Base-by-base conservation (phyloP, 352 stramenopile species). In the Pythium rishiriense region DNA sequence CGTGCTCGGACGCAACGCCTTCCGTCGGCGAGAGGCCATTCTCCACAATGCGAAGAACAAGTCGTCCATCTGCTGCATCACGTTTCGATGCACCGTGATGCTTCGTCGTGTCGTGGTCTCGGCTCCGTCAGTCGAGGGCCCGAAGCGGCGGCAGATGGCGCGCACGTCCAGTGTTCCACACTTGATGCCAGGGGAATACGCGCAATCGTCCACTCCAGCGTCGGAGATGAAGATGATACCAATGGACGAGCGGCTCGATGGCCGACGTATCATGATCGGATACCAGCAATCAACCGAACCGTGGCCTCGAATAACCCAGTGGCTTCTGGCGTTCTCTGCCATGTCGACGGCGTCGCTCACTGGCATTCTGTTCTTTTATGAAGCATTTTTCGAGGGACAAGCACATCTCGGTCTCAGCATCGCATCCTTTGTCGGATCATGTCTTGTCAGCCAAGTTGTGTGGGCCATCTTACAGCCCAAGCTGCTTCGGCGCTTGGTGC, bases 1-100 rank as follows among this genome's bases (percentile, higher is more conserved):
- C 17, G 59, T 76, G 3, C 59, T 74, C 43, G 25, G 48, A 1
- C 52, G 72, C 3, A 76, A 71, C 19, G 66, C 54, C 1, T 76
- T 66, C 42, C 59, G 72, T 6, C 62, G 65, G 22, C 43, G 63
- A 33, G 41, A 19, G 10, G 52, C 61, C 0, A 22, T 52, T 0
- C 66, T 60, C 12, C 51, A 54, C 37, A 37, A 52, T 10, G 54
- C n/a, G 5, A 35, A 43, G 12, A 62, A 72, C 49, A 37, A 51
- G 6, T 58, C 41, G 1, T 53, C 64, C 8, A 58, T 72, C 26
- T 33, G 46, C 11, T 74, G 59, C 49, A 55, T 70, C 45, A 73
- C 51, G 9, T 73, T 72, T 47, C 64, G 60, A 2, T 75, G 64
- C 19, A 43, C 52, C 1, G 45, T 75, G 3, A 63, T 55, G 19